Percentiles rank a stretch among this genome's conserved stretches.
Evolutionary conservation across 192 early-diverging fungal species (phyloP).

Genomic region (Rhizoclosmatium globosum): DNA sequence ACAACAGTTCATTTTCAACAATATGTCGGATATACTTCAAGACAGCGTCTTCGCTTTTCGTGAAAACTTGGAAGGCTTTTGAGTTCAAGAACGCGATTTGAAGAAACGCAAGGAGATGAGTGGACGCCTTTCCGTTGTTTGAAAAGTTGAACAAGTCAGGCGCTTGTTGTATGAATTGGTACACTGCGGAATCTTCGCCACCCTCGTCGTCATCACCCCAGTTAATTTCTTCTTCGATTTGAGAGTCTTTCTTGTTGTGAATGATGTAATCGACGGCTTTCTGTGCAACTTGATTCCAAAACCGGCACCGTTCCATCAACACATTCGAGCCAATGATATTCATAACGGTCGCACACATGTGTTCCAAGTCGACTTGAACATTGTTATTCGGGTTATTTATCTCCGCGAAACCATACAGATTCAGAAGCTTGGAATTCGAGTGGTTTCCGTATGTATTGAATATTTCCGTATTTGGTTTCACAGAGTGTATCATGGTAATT

Average conservation of each 20-base stretch:
- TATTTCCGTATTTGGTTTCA: too few relatives aligned
- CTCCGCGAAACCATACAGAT: too few relatives aligned
- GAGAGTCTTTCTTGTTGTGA: conserved; percentile 31
- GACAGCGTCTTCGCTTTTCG: conserved; percentile 49
- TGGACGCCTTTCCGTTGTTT: conserved; percentile 47
- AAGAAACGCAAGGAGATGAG: conserved; percentile 56
- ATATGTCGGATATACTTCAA: conserved; percentile 10
- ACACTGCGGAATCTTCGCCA: conserved; percentile 41
- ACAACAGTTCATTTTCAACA: conserved; percentile 5
- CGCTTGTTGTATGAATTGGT: conserved; percentile 50
- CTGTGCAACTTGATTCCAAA: conserved; percentile 19
- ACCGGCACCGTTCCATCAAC: conserved; percentile 35
- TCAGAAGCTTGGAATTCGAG: conserved; percentile 65
- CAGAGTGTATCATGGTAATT: too few relatives aligned
- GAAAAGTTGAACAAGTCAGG: conserved; percentile 52
- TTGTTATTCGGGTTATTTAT: too few relatives aligned
- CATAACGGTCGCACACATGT: conserved; percentile 18
- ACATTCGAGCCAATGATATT: conserved; percentile 55
- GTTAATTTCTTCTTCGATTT: conserved; percentile 38
- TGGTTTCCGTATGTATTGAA: conserved; percentile 75
- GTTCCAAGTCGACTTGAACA: conserved; percentile 44
- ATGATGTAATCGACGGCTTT: too few relatives aligned
- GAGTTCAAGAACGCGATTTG: conserved; percentile 64
- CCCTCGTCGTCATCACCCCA: too few relatives aligned
- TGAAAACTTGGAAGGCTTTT: conserved; percentile 54